A percentile compares a stretch with the other conserved stretches of the same genome.
Evolutionary conservation across 116 monocot species (phyloP).

Genomic region (Phalaenopsis hybrid): DNA sequence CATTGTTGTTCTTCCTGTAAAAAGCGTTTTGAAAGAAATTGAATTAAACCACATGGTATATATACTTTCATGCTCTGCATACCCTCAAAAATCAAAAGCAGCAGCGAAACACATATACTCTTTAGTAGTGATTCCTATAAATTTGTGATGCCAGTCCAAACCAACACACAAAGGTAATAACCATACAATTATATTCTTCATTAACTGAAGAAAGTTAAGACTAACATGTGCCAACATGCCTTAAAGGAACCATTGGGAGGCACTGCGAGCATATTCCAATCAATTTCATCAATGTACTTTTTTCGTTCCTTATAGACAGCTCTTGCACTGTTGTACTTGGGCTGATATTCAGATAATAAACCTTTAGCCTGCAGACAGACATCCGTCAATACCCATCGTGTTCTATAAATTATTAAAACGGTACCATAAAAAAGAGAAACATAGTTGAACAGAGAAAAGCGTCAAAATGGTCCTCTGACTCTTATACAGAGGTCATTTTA

Average conservation of each 20-base stretch:
- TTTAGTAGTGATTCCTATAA: background rate
- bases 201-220: background rate
- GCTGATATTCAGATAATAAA: constrained; percentile 88
- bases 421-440: background rate
- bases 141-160: background rate
- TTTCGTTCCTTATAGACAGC: constrained; percentile 92
- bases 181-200: background rate
- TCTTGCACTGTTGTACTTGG: constrained; percentile 89
- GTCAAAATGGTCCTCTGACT: no score
- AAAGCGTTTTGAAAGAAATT: background rate
- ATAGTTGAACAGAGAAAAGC: no score
- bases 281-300: constrained; percentile 93
- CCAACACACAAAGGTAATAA: background rate
- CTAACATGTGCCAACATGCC: constrained; percentile 26
- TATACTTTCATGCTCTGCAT: background rate
- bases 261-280: constrained; percentile 96
- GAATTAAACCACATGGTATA: background rate
- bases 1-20: constrained; percentile 90
- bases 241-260: constrained; percentile 84
- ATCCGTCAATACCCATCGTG: constrained; percentile 4
- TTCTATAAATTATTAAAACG: background rate
- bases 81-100: background rate
- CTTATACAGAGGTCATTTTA: no score
- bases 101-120: background rate
- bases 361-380: constrained; percentile 71